These are phyloP conservation scores for Globisporangium perplexum DNA, from an alignment of 352 stramenopile species.

Conservation along the genomic window DNA sequence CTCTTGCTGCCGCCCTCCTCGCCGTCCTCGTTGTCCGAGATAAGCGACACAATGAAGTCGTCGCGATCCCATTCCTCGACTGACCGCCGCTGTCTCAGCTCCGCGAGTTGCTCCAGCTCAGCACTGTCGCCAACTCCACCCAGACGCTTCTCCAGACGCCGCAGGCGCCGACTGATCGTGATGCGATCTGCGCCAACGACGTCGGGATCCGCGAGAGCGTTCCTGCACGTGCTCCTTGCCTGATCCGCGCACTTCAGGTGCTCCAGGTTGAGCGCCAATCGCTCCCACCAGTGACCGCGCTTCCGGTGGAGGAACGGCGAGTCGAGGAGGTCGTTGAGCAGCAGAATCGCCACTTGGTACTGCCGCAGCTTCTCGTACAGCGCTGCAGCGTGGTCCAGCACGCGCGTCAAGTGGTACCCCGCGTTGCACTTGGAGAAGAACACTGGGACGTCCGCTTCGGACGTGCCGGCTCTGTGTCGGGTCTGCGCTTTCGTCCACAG, in stretches of 20 bases:
- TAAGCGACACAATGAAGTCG: constrained; percentile 13
- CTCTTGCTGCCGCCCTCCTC: background rate
- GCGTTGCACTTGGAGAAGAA: constrained; percentile 71
- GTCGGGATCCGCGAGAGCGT: constrained; percentile 50
- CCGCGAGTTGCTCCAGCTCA: background rate
- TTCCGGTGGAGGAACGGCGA: constrained; percentile 52
- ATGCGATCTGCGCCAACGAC: constrained; percentile 53
- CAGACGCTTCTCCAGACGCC: constrained; percentile 32
- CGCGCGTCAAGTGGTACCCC: constrained; percentile 59
- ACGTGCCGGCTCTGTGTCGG: background rate
- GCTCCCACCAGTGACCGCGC: constrained; percentile 69
- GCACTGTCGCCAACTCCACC: background rate
- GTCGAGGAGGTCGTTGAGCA: constrained; percentile 63
- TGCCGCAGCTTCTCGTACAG: constrained; percentile 77
- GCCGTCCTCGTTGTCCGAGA: constrained; percentile 14
- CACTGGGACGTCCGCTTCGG: constrained; percentile 2
- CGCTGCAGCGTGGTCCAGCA: constrained; percentile 41
- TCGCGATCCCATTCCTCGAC: background rate
- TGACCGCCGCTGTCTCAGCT: background rate
- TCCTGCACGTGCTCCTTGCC: constrained; percentile 35
- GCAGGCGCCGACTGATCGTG: constrained; percentile 37
- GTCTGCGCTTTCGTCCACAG: constrained; percentile 25
- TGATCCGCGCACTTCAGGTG: constrained; percentile 59
- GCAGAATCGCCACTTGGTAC: constrained; percentile 57
- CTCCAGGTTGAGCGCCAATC: constrained; percentile 68